Conservation (phyloP, 2,329 filamentous ascomycete genomes). For the Fusarium keratoplasticum region DNA sequence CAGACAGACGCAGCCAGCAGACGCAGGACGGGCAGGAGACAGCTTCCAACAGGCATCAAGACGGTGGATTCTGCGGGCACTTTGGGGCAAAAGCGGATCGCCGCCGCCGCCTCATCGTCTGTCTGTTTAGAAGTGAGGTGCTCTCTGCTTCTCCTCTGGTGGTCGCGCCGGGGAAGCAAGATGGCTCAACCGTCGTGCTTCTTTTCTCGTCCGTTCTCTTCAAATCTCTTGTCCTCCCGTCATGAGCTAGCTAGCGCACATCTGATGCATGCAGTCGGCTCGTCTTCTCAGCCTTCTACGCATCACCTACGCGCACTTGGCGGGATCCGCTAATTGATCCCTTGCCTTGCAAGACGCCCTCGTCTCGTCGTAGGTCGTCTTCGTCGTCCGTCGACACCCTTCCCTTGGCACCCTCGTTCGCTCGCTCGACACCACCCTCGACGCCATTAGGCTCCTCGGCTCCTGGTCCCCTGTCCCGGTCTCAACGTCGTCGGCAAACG, state of each 20-base stretch:
- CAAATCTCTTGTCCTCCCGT: constrained; percentile 14
- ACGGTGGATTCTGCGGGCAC: constrained; percentile 6
- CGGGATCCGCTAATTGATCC: constrained; percentile 28
- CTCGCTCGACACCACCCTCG: constrained; percentile 27
- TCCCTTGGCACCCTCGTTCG: constrained; percentile 7
- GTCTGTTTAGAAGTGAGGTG: background rate
- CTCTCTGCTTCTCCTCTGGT: constrained; percentile 12
- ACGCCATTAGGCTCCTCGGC: constrained; percentile 37
- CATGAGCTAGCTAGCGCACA: constrained; percentile 32
- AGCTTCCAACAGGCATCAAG: constrained; percentile 5
- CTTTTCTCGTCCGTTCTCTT: constrained; percentile 10
- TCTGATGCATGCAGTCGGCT: constrained; percentile 30
- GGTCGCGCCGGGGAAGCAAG: background rate
- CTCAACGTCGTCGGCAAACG: constrained; percentile 32
- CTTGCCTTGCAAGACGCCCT: constrained; percentile 32
- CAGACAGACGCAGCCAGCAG: constrained; percentile 11
- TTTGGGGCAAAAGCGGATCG: constrained; percentile 7
- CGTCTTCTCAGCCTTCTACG: constrained; percentile 35
- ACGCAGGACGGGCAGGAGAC: background rate
- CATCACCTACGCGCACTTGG: constrained; percentile 1
- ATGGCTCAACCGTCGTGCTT: constrained; percentile 12
- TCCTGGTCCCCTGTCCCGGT: constrained; percentile 36
- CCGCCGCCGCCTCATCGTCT: constrained; percentile 4
- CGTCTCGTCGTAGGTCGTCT: background rate
- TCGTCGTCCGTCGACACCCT: constrained; percentile 5